Percentiles rank a stretch among this genome's conserved stretches.
Evolutionary conservation across 1,284 basidiomycete genomes (phyloP).

Genomic region (Sanguinoderma infundibulare): DNA sequence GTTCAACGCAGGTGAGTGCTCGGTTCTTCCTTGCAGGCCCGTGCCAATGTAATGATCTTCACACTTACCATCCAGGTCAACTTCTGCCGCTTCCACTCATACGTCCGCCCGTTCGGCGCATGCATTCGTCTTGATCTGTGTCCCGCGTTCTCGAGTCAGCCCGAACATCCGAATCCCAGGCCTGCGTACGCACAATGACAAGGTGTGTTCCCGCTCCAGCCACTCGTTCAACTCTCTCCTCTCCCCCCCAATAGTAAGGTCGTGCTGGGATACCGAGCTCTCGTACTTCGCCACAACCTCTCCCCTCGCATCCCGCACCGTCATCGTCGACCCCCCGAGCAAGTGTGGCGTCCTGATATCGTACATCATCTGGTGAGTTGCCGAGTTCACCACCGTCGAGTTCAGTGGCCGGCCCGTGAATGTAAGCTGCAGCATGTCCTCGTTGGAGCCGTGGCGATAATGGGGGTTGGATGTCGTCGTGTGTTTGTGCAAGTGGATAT

Average conservation of each 20-base stretch:
- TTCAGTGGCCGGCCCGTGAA: slow-evolving; percentile 1
- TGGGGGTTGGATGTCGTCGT: not conserved
- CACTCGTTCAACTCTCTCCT: slow-evolving; percentile 5
- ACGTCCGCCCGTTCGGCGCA: slow-evolving; percentile 10
- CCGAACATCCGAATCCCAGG: not conserved
- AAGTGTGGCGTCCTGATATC: slow-evolving; percentile 8
- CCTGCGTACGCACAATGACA: not conserved
- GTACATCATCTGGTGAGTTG: slow-evolving; percentile 1
- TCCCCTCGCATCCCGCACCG: slow-evolving; percentile 3
- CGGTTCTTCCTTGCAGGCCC: not conserved
- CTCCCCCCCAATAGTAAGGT: slow-evolving; percentile 6
- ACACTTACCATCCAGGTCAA: not conserved
- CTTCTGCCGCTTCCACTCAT: slow-evolving; percentile 8
- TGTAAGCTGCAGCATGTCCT: not conserved
- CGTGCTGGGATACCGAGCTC: slow-evolving; percentile 4
- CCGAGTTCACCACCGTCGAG: not conserved
- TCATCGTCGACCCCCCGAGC: slow-evolving; percentile 5
- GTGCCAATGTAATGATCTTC: not conserved
- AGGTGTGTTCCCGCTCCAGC: slow-evolving; percentile 1
- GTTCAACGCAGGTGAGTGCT: not conserved
- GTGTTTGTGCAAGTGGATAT: not conserved
- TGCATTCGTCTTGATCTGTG: not conserved
- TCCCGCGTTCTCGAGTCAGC: not conserved
- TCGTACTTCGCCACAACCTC: slow-evolving; percentile 6
- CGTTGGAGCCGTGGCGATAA: not conserved